Evolutionary conservation across 345 rosid genomes (phyloP).

Genomic region (Salix purpurea): DNA sequence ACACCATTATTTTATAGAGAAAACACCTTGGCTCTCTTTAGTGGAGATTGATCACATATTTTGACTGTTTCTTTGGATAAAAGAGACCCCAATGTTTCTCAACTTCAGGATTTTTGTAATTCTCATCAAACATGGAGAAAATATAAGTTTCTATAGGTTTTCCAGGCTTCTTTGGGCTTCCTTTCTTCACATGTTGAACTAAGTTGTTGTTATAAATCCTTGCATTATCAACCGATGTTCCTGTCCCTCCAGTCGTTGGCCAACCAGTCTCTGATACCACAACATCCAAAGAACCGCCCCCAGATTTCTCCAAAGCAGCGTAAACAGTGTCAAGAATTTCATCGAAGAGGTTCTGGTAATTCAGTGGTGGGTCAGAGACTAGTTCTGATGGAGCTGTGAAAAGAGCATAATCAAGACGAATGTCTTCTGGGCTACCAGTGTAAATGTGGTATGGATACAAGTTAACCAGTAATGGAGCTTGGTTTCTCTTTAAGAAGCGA

Average conservation of each 20-base stretch:
- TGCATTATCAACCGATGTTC: constrained; percentile 42
- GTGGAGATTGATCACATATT: constrained; percentile 43
- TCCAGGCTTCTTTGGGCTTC: constrained; percentile 44
- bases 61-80: constrained; percentile 40
- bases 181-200: constrained; percentile 9
- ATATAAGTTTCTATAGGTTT: constrained; percentile 56
- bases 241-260: constrained; percentile 50
- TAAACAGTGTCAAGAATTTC: constrained; percentile 48
- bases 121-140: constrained; percentile 61
- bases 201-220: constrained; percentile 47
- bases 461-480: constrained; percentile 37
- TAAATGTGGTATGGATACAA: constrained; percentile 39
- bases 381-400: constrained; percentile 27
- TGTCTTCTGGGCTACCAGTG: constrained; percentile 8
- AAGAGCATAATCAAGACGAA: constrained; percentile 40
- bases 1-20: constrained; percentile 19
- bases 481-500: constrained; percentile 25
- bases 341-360: constrained; percentile 51
- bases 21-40: constrained; percentile 18
- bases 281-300: constrained; percentile 41
- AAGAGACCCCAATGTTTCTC: constrained; percentile 61
- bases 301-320: constrained; percentile 48
- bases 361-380: constrained; percentile 22
- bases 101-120: constrained; percentile 33
- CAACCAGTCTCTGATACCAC: constrained; percentile 67